Evolutionary conservation across 2,329 filamentous ascomycete genomes (phyloP).

Genomic region (Penicillium decumbens): DNA sequence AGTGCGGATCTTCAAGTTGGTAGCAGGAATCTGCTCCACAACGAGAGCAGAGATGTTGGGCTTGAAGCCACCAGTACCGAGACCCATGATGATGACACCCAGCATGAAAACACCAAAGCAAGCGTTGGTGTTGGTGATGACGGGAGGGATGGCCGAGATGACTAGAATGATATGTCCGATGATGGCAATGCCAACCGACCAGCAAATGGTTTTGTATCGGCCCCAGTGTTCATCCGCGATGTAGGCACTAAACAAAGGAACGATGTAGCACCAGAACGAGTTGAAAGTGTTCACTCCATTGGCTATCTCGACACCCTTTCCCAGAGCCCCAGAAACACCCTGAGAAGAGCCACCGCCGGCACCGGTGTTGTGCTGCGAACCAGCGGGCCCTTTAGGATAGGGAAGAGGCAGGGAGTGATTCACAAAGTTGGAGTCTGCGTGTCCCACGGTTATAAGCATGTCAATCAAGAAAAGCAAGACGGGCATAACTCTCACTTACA

Average conservation of each 20-base stretch:
- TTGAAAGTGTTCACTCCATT: constrained; percentile 53
- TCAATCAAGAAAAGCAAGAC: not conserved
- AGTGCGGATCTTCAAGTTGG: constrained; percentile 54
- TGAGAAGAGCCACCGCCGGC: constrained; percentile 40
- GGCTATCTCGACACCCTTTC: constrained; percentile 52
- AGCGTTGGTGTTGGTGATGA: constrained; percentile 55
- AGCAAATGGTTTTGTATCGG: constrained; percentile 66
- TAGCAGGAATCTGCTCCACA: constrained; percentile 63
- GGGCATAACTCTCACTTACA: not conserved
- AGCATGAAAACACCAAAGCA: constrained; percentile 61
- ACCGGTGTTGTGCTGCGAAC: constrained; percentile 50
- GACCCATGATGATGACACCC: constrained; percentile 62
- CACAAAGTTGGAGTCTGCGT: constrained; percentile 55
- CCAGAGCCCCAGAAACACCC: constrained; percentile 52
- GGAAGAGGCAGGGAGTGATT: constrained; percentile 54
- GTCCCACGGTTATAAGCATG: not conserved
- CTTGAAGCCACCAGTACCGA: constrained; percentile 77
- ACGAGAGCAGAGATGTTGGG: constrained; percentile 70
- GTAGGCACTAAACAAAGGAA: constrained; percentile 58
- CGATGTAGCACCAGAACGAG: constrained; percentile 60
- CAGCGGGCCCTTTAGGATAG: constrained; percentile 12
- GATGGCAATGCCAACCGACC: constrained; percentile 61
- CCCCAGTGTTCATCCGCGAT: constrained; percentile 66
- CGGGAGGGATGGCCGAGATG: constrained; percentile 59
- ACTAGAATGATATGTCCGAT: constrained; percentile 65